phyloP scores from a whole-genome alignment of 1,139 yeast genomes.

The Debaryomyces udenii region DNA sequence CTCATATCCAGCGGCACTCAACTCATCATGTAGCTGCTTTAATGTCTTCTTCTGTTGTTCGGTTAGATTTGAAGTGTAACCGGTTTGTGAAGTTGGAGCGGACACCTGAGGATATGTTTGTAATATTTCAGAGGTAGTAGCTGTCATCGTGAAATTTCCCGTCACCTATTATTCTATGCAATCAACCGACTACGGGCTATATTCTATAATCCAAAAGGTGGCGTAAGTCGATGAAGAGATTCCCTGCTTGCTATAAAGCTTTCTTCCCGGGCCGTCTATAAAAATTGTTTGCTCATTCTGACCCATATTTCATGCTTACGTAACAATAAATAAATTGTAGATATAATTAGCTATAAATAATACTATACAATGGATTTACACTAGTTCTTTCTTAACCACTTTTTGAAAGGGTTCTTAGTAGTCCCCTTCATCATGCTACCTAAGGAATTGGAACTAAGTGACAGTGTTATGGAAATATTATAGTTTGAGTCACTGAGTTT shows the following conservation, averaged over 20 bases:
- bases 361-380: conserved; percentile 2
- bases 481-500: neutral
- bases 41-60: conserved; percentile 65
- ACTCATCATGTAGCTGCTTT: conserved; percentile 57
- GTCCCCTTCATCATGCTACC: conserved; percentile 25
- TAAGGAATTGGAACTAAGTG: conserved; percentile 30
- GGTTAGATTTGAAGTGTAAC: conserved; percentile 82
- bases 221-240: no score
- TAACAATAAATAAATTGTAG: conserved; percentile 3
- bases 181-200: neutral
- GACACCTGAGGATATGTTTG: conserved; percentile 70
- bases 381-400: conserved; percentile 34
- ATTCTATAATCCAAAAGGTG: no score
- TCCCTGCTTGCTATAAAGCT: neutral
- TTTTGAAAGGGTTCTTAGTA: conserved; percentile 40
- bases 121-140: conserved; percentile 31
- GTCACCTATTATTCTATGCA: neutral
- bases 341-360: conserved; percentile 1
- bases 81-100: conserved; percentile 63
- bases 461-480: conserved; percentile 18
- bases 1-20: conserved; percentile 66
- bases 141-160: conserved; percentile 10
- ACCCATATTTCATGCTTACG: conserved; percentile 9
- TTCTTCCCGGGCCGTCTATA: conserved; percentile 5
- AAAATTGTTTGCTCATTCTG: conserved; percentile 9